Percentiles rank a stretch among this genome's conserved stretches.
These are phyloP conservation scores for Xylariaceae sp. DNA, from an alignment of 2,329 filamentous ascomycete species.

Conservation along the genomic window DNA sequence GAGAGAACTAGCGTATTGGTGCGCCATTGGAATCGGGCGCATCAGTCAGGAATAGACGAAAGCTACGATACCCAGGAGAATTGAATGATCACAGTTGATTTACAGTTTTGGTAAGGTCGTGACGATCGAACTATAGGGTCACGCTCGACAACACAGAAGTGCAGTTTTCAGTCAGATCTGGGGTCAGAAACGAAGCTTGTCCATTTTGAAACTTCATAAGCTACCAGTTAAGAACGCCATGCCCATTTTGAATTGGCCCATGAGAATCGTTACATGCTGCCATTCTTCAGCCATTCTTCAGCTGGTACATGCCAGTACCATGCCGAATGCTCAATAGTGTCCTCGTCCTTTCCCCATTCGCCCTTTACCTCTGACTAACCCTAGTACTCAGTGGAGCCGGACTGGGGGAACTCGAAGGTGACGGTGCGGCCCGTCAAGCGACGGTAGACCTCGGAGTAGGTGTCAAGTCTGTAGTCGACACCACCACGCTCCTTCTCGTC, in stretches of 20 bases:
- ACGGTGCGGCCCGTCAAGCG: conserved; percentile 94
- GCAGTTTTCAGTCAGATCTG: conserved; percentile 4
- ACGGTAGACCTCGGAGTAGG: conserved; percentile 99
- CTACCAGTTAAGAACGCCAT: conserved; percentile 45
- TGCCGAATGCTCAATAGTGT: conserved; percentile 18
- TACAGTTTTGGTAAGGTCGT: not conserved
- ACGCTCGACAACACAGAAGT: conserved; percentile 2
- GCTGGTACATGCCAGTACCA: conserved; percentile 24
- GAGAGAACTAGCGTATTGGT: conserved; percentile 92
- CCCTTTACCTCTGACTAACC: conserved; percentile 33
- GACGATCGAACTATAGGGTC: too few species aligned
- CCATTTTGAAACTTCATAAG: conserved; percentile 40
- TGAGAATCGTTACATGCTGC: conserved; percentile 28
- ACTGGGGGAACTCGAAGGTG: conserved; percentile 97
- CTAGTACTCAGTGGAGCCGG: conserved; percentile 74
- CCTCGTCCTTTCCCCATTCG: conserved; percentile 5
- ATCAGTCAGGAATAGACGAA: conserved; percentile 50
- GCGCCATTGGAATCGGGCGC: conserved; percentile 79
- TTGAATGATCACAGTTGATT: not conserved
- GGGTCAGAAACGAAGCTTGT: conserved; percentile 30
- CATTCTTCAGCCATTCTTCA: conserved; percentile 18
- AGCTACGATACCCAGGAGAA: conserved; percentile 37
- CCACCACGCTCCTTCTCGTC: conserved; percentile 99
- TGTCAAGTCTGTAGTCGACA: conserved; percentile 99
- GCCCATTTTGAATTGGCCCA: conserved; percentile 35